Base-by-base conservation (phyloP, 345 rosid genomes). In the Murraya paniculata region DNA sequence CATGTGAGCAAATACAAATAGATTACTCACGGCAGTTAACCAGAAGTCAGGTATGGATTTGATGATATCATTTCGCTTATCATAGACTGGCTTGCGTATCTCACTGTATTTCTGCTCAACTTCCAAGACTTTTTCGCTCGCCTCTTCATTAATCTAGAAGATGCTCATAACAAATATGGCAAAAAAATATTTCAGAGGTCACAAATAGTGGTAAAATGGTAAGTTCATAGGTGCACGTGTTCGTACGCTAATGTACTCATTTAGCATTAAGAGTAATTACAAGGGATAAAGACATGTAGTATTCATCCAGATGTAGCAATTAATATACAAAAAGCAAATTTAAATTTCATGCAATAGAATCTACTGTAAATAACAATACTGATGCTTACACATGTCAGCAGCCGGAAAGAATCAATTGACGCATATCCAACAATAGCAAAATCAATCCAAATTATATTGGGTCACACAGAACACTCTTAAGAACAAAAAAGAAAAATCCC, bases 61-160 rank as follows among this genome's bases (percentile, higher is more conserved):
- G 78, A 95, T 94, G 74, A 90, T 85, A 19, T 90, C 97, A 58
- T 84, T 89, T 61, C 99, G 87, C 87, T 87, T 88, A 71, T 93
- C 95, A 84, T 95, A 95, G 8, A 95, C 91, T 24, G 98, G 99
- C 78, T 83, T 93, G 79, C 99, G 90, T 3, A 91, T 84, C 84
- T 80, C 97, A 66, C 90, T 95, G 64, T 90, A 95, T 71, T 92
- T 95, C 81, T 92, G 98, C 81, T 95, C 98, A 78, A 95, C 91
- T 84, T 92, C 97, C 87, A 93, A 86, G 53, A 93, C 94, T 77
- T 93, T 93, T 76, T 93, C 97, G 60, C 97, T 93, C 0, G 97
- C 99, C 86, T 95, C 95, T 74, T 93, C 99, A 66, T 95, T 93
- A 68, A 93, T 92, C 99, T 95, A 80, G 14, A 78, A 74, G 24